Conservation (phyloP, 148 eudicot species). For the Vaccinium corymbosum region DNA sequence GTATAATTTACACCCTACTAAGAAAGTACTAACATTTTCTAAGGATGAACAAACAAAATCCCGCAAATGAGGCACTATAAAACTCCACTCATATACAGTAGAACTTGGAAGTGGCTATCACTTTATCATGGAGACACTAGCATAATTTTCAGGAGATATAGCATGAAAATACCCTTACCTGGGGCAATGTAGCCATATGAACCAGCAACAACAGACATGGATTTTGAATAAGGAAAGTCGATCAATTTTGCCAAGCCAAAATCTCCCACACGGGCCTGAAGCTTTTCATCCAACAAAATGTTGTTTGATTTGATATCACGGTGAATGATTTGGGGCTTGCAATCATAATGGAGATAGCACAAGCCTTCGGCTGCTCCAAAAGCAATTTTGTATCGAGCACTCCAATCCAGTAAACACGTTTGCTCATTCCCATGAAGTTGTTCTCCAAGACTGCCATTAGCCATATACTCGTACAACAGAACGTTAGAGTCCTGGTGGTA, state of each 20-base stretch:
- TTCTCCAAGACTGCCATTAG: constrained; percentile 81
- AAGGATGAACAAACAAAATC: constrained; percentile 1
- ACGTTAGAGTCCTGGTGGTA: constrained; percentile 71
- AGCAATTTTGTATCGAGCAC: constrained; percentile 60
- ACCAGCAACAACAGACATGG: constrained; percentile 92
- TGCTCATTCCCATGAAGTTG: constrained; percentile 47
- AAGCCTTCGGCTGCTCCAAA: constrained; percentile 90
- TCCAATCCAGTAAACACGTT: constrained; percentile 53
- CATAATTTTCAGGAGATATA: not conserved
- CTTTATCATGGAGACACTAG: not conserved
- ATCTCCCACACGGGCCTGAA: constrained; percentile 84
- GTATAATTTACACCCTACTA: not conserved
- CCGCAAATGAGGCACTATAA: not conserved
- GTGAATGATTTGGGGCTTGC: constrained; percentile 81
- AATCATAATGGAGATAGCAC: constrained; percentile 75
- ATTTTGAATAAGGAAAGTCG: constrained; percentile 70
- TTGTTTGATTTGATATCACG: constrained; percentile 89
- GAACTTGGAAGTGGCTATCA: not conserved
- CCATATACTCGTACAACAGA: constrained; percentile 77
- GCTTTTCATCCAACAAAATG: constrained; percentile 58
- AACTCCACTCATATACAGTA: not conserved
- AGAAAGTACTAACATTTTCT: not conserved
- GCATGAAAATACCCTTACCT: constrained; percentile 36
- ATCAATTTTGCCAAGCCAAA: constrained; percentile 89
- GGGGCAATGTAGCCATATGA: constrained; percentile 98